Conservation (phyloP, 169 alveolate genomes). For the Miamiensis avidus region DNA sequence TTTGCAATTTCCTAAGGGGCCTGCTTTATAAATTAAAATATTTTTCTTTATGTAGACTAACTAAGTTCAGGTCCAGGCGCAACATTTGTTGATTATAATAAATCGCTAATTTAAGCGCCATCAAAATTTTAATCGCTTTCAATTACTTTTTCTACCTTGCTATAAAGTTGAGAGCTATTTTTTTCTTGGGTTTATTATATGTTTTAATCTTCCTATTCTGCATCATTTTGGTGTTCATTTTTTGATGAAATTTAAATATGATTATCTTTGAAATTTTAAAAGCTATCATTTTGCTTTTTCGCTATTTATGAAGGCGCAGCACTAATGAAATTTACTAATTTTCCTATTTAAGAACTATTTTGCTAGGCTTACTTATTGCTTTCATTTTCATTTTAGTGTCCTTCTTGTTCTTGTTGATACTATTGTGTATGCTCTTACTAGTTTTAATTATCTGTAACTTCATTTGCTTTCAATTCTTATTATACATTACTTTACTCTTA, state of each 20-base stretch:
- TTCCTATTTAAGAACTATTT: not conserved
- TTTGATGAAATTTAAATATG: not conserved
- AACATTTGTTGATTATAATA: not conserved
- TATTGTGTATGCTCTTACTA: too few relatives aligned
- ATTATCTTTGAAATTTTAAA: not conserved
- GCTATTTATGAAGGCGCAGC: not conserved
- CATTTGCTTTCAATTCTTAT: too few relatives aligned
- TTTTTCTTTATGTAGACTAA: not conserved
- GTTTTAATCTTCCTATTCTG: not conserved
- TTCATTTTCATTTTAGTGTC: not conserved
- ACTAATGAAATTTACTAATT: not conserved
- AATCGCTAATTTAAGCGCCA: not conserved
- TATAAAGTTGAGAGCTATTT: not conserved
- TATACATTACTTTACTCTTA: too few relatives aligned
- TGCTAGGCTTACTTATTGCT: too few relatives aligned
- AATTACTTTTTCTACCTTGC: not conserved
- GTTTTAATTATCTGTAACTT: too few relatives aligned
- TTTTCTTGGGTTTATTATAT: not conserved
- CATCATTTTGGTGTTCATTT: not conserved
- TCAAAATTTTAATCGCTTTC: not conserved
- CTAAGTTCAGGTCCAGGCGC: not conserved
- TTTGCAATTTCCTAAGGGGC: not conserved
- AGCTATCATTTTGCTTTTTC: not conserved
- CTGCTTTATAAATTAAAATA: too few relatives aligned
- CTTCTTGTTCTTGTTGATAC: not conserved